Base-by-base conservation (phyloP, 169 alveolate species). In the Hepatocystis sp. region DNA sequence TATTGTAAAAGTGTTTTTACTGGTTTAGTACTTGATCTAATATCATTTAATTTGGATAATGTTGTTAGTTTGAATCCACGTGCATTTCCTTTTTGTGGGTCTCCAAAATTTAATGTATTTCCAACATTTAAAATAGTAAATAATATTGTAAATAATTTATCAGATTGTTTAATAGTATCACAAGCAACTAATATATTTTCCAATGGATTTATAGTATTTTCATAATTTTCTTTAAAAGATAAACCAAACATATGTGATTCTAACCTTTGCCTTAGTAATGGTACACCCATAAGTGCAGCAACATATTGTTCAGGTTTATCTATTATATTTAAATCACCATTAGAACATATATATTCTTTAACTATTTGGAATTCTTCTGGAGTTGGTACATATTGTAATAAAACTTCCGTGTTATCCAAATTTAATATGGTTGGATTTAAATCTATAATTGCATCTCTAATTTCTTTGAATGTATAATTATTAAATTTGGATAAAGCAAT, bases 281-380 rank as follows among this genome's bases (percentile, higher is more conserved):
- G 97, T 23, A 95, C 93, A 11, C 97, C 97, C 19, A 94, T 60
- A 86, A 95, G 88, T 10, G 96, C 97, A 0, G 97, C 97, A 8
- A 95, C 96, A 65, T 91, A 95, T 86, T 95, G 97, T 78, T 95
- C 97, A 2, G 97, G 97, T n/a, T 94, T 91, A 63, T 95, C 97
- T 11, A 94, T 95, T 55, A 86, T 81, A 52, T 85, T 89, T 76
- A 95, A 61, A 60, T 95, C 97, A 1, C 97, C 97, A n/a, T 97
- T 96, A 39, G 93, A 86, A 40, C 46, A 85, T 30, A 95, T 93
- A 55, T 93, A 95, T 86, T 94, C 97, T 76, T 95, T 92, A 27
- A 95, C 95, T 2, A 95, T 95, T 44, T 91, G 91, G 11, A 89
- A 61, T 86, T 95, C 98, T 63, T 95, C 98, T 23, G 92, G 84